Percentiles rank a stretch among this genome's conserved stretches.
phyloP scores from a whole-genome alignment of 2,329 filamentous ascomycete species.

The Mollisiaceae sp. region DNA sequence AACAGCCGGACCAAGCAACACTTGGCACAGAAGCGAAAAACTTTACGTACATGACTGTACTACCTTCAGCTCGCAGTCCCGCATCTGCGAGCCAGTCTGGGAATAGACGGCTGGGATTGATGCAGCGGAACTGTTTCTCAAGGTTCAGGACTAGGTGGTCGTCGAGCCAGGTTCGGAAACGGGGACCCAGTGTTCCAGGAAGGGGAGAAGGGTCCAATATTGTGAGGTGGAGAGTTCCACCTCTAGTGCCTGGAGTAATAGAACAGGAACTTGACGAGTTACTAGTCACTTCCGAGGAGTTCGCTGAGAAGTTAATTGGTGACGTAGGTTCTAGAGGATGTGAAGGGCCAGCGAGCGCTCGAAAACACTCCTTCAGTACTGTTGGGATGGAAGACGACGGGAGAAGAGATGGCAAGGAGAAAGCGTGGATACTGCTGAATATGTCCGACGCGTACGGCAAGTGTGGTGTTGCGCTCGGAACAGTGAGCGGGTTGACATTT shows the following conservation, averaged over 20 bases:
- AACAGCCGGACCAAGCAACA: background rate
- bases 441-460: slow-evolving; percentile 44
- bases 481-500: slow-evolving; percentile 43
- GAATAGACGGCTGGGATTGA: slow-evolving; percentile 62
- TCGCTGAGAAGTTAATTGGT: background rate
- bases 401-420: slow-evolving; percentile 61
- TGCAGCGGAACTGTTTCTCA: slow-evolving; percentile 62
- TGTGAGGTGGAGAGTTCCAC: slow-evolving; percentile 62
- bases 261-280: background rate
- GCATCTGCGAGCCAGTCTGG: slow-evolving; percentile 63
- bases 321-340: slow-evolving; percentile 2
- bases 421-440: slow-evolving; percentile 57
- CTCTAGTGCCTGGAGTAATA: slow-evolving; percentile 27
- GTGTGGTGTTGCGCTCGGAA: slow-evolving; percentile 45
- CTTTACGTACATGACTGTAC: slow-evolving; percentile 32
- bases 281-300: slow-evolving; percentile 13
- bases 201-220: slow-evolving; percentile 68
- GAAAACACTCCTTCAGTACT: slow-evolving; percentile 61
- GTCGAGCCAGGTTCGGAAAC: slow-evolving; percentile 65
- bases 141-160: slow-evolving; percentile 64
- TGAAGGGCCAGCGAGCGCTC: slow-evolving; percentile 52
- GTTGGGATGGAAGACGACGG: slow-evolving; percentile 60
- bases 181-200: slow-evolving; percentile 59
- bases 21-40: slow-evolving; percentile 34
- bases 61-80: slow-evolving; percentile 50